Evolutionary conservation across 2,329 filamentous ascomycete species (phyloP), one percentile per base, ranked within the genome.

Genomic region (Passalora sequoiae): DNA sequence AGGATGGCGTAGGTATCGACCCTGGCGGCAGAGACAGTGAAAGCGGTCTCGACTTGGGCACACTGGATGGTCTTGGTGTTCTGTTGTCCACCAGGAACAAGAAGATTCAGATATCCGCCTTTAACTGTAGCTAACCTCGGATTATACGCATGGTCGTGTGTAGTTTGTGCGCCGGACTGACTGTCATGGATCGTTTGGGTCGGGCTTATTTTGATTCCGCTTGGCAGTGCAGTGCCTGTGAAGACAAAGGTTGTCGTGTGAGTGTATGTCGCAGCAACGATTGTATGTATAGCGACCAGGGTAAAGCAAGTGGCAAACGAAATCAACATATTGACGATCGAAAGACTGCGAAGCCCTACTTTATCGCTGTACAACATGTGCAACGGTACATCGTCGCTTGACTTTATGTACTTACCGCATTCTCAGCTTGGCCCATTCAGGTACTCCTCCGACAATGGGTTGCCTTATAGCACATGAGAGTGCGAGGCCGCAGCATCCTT

Each of bases 1-100:
- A 51, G 37, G 7, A 51, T 43, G 1, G 49, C 49, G 24, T 46
- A 49, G 3, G 49, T 51, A 8, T 44, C 38, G 4, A 51, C 49
- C 19, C 40, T 42, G 22, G 46, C 49, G 9, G 46, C 37, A 3
- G 43, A 38, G 15, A 51, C 37, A 6, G 43, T 48, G 28, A 49
- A 51, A 1, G 32, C 28, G 3, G 46, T 51, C 12, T 33, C 30
- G 12, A 51, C 37, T 33, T 49, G 42, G n/a, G 36, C 49, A 21
- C 39, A 49, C 36, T 27, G 41, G 9, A 50, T 47, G 7, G 29
- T 30, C 9, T 38, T 24, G 22, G 45, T 30, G 22, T 25, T 37
- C 15, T 43, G 36, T 22, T 40, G 45, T 7, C 45, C 45, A 4
- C 40, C 45, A 7, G 33, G 33, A 6, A 51, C 49, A 10, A 43